phyloP scores from a whole-genome alignment of 176 grass and related monocot genomes.

The Saccharum officinarum region DNA sequence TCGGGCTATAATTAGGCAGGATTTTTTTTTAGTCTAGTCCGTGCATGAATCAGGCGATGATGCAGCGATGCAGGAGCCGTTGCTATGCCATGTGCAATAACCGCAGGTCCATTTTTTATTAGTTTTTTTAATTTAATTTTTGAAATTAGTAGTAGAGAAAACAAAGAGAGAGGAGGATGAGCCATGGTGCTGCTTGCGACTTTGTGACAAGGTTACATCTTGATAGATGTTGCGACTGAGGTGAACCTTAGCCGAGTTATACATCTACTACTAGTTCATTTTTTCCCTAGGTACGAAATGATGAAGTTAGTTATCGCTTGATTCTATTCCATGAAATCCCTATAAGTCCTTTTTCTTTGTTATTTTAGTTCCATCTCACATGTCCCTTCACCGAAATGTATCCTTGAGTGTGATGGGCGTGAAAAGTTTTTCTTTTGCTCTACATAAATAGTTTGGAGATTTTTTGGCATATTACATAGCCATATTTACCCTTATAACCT shows the following conservation, averaged over 20 bases:
- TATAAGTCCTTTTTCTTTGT: neutral
- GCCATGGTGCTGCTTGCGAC: neutral
- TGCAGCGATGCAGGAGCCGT: constrained; percentile 1
- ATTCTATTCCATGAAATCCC: neutral
- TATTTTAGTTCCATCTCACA: neutral
- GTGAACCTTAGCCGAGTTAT: too few relatives aligned
- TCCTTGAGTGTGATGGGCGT: too few relatives aligned
- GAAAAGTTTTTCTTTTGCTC: too few relatives aligned
- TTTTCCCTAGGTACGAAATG: neutral
- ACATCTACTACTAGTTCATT: neutral
- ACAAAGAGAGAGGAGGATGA: neutral
- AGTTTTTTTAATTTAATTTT: neutral
- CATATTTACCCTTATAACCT: too few relatives aligned
- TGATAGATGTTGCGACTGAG: neutral
- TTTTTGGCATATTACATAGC: too few relatives aligned
- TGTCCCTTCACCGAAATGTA: neutral
- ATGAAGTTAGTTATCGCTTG: neutral
- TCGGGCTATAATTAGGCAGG: neutral
- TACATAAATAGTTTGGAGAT: too few relatives aligned
- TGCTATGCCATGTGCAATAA: constrained; percentile 27
- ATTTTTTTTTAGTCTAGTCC: neutral
- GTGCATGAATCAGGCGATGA: neutral
- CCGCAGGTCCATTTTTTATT: neutral
- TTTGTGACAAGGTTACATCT: neutral
- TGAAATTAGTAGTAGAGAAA: neutral